Evolutionary conservation across 2,329 filamentous ascomycete genomes (phyloP), one percentile per base, ranked within the genome.

Genomic region (Metarhizium sp.): DNA sequence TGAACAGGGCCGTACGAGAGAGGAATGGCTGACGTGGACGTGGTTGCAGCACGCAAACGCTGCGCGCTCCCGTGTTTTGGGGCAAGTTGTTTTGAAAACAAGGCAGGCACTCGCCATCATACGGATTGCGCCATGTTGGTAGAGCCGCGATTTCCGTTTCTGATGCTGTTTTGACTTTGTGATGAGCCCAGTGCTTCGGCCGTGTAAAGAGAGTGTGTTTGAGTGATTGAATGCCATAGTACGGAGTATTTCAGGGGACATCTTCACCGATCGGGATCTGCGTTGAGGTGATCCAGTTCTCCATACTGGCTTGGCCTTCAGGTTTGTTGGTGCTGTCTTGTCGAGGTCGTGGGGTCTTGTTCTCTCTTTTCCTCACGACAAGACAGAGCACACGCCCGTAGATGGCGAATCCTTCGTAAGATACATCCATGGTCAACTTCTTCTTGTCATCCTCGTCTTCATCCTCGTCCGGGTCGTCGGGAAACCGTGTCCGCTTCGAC

Each of bases 361-460:
- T 78, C 60, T 85, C 86, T 58, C 87, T 85, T 67, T 87, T 88
- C 70, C 84, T 86, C 65, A 99, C 86, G 8, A 99, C 87, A 57
- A 99, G 78, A 70, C 92, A 97, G 30, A 99, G 76, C 50, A 96
- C 90, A 62, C 90, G 87, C 11, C 94, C 91, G 72, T 96, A 95
- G 66, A 99, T 96, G 63, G 87, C 89, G 72, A 97, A 97, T 8
- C 94, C 92, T 65, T 97, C 91, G 71, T 97, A 99, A 14, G 85
- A 86, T 30, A 92, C 94, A 59, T 87, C 86, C 75, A 96, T 82
- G 20, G 81, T 82, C 63, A 95, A 74, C 70, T 96, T 97, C 76
- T 99, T 96, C 73, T 96, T 95, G 65, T 95, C 88, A 56, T 88
- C 25, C 25, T 25, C 84, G 10, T 69, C 68, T 18, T 67, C 67